These are phyloP conservation scores for Klebsormidium nitens DNA, from an alignment of 139 green algal species.

Conservation along the genomic window DNA sequence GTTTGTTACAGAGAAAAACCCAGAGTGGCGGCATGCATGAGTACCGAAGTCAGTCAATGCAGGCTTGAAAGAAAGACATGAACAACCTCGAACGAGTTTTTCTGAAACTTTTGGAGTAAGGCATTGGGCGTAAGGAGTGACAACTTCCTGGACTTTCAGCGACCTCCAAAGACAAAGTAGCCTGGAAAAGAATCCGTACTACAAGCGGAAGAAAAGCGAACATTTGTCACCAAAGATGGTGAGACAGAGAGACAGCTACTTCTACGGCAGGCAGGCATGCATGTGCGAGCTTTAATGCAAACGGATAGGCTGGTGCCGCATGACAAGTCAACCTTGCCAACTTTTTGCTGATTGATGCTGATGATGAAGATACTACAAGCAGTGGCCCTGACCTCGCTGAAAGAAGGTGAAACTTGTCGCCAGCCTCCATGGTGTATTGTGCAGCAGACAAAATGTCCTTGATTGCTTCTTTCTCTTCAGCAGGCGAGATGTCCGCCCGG, in stretches of 20 bases:
- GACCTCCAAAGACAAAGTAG: background rate
- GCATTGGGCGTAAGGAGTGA: background rate
- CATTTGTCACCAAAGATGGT: no score
- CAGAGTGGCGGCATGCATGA: background rate
- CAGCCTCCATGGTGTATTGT: constrained; percentile 8
- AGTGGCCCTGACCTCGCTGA: constrained; percentile 6
- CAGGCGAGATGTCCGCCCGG: no score
- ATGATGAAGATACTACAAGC: background rate
- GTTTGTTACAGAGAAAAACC: background rate
- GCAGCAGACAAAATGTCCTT: constrained; percentile 6
- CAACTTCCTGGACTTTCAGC: background rate
- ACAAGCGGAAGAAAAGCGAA: no score
- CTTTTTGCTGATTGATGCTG: background rate
- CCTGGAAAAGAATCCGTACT: no score
- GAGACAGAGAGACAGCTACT: no score
- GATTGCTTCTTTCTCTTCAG: constrained; percentile 19
- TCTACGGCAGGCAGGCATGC: no score
- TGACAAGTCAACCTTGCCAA: background rate
- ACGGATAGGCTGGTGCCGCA: background rate
- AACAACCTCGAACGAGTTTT: no score
- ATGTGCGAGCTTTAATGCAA: background rate
- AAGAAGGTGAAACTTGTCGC: constrained; percentile 20
- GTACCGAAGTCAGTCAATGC: background rate
- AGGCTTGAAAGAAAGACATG: background rate
- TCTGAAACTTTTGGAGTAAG: no score